Evolutionary conservation across 768 basidiomycete species (phyloP), one percentile per base, ranked within the genome.

Genomic region (Podaxis sp.): DNA sequence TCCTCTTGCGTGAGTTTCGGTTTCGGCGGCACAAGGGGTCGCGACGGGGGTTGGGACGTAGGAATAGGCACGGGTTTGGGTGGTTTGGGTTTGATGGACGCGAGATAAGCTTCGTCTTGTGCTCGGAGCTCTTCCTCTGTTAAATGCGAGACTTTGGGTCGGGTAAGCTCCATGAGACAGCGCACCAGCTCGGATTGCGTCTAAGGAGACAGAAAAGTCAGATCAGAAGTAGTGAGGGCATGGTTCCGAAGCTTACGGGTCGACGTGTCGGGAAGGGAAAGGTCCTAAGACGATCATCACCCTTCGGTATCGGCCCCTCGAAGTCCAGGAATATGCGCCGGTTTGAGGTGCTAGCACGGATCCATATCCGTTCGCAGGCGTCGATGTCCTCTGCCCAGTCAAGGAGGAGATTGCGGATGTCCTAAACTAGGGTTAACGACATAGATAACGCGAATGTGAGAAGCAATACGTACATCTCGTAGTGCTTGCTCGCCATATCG

Each of bases 201-300:
- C 92, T 96, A 52, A 24, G 4, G 7, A 42, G 33, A 36, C n/a
- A 61, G 55, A 42, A 33, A 38, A 24, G 30, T 56, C 30, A 39
- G 26, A 2, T 44, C 2, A 57, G 22, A 19, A 56, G n/a, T 15
- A 40, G 8, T 30, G 19, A 44, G 48, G 40, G 2, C 30, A 13
- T 30, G 13, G 52, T 1, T 17, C 9, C 28, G 60, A 40, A 19
- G 79, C 91, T 63, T 74, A 95, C 95, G 13, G 97, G 96, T 67
- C 97, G 84, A 44, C 96, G 88, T 1, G 97, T 99, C 3, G 95
- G 96, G 75, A 99, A 99, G 0, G 96, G 95, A 74, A 96, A 99
- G 0, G 89, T 92, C 49, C 95, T 84, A 33, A 99, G 75, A 40
- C 96, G 84, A 36, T 84, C 84, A 66, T 99, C 96, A 71, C 87